phyloP scores from a whole-genome alignment of 2,329 filamentous ascomycete genomes.

The Gaeumannomyces sp. region DNA sequence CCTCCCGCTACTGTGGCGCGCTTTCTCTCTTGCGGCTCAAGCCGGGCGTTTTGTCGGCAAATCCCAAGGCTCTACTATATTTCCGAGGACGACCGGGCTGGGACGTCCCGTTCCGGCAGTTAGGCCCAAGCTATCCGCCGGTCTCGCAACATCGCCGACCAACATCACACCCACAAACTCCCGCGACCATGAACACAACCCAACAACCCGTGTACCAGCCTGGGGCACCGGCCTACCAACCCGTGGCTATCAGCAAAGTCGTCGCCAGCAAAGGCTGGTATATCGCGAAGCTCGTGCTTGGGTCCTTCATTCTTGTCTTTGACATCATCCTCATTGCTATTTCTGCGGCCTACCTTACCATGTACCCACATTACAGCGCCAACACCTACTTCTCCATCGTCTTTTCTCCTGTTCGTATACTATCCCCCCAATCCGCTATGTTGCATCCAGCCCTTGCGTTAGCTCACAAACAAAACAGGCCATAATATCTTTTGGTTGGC shows the following conservation, averaged over 20 bases:
- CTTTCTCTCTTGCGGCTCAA: too few species aligned
- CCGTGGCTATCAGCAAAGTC: constrained; percentile 8
- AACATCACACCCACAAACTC: too few species aligned
- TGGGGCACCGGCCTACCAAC: neutral
- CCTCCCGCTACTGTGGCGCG: too few species aligned
- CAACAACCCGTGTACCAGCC: neutral
- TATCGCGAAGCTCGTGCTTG: constrained; percentile 25
- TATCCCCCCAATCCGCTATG: neutral
- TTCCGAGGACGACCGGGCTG: too few species aligned
- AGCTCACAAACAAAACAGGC: constrained; percentile 23
- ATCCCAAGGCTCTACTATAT: too few species aligned
- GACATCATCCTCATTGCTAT: constrained; percentile 19
- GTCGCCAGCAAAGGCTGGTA: constrained; percentile 19
- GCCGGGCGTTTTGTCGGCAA: too few species aligned
- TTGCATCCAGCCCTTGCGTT: neutral
- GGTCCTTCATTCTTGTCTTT: constrained; percentile 21
- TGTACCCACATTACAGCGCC: constrained; percentile 15
- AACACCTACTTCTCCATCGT: neutral
- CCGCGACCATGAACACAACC: neutral
- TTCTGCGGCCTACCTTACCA: constrained; percentile 13
- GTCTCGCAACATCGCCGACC: too few species aligned
- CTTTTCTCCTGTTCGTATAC: neutral
- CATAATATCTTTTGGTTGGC: constrained; percentile 30
- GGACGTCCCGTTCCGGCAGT: neutral
- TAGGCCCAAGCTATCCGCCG: too few species aligned